These are phyloP conservation scores for Rhodomyrtus tomentosa DNA, from an alignment of 345 rosid genomes.

Conservation along the genomic window DNA sequence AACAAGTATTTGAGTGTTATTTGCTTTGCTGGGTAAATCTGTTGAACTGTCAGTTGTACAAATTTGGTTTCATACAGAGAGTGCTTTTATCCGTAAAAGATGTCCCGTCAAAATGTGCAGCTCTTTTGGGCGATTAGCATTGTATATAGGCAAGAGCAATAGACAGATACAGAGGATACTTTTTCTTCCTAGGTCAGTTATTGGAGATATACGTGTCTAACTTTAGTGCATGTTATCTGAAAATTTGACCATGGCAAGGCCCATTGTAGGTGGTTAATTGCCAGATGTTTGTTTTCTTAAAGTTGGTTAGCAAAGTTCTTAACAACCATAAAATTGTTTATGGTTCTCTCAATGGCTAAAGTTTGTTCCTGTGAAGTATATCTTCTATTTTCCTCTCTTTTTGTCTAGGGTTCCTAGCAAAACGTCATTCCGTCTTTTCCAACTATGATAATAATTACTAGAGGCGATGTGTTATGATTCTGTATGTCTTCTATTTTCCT, in stretches of 20 bases:
- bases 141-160: not conserved
- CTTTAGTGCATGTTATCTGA: not conserved
- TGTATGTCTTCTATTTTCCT: no score
- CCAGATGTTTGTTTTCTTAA: not conserved
- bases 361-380: not conserved
- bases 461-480: no score
- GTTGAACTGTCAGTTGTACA: not conserved
- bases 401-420: not conserved
- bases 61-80: not conserved
- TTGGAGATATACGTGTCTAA: not conserved
- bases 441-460: not conserved
- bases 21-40: not conserved
- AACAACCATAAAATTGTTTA: not conserved
- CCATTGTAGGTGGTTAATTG: not conserved
- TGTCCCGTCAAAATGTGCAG: not conserved
- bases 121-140: not conserved
- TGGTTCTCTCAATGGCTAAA: not conserved
- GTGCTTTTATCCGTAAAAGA: not conserved
- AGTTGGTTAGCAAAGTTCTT: not conserved
- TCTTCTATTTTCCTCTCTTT: not conserved
- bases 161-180: not conserved
- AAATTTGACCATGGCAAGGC: not conserved
- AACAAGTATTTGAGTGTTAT: not conserved
- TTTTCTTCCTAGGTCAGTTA: not conserved
- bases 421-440: not conserved